phyloP scores from a whole-genome alignment of 352 stramenopile species.

The Pythium oligandrum region DNA sequence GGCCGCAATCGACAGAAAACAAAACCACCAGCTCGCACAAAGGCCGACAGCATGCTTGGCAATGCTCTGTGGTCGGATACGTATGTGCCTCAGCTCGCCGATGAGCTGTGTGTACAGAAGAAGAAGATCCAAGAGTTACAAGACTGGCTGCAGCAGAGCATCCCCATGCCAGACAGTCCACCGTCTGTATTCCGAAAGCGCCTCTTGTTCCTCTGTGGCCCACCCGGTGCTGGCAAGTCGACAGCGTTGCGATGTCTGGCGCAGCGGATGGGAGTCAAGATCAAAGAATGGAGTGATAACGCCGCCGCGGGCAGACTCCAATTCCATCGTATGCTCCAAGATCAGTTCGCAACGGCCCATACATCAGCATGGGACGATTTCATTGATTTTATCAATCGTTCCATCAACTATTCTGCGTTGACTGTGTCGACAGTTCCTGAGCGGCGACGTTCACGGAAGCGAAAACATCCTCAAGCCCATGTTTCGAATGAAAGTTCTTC shows the following conservation, averaged over 20 bases:
- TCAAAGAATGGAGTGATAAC: conserved; percentile 80
- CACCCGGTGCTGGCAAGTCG: conserved; percentile 78
- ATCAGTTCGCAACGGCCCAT: conserved; percentile 48
- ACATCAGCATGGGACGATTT: conserved; percentile 65
- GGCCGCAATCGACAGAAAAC: conserved; percentile 1
- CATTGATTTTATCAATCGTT: conserved; percentile 70
- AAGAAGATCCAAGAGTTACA: conserved; percentile 76
- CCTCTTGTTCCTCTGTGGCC: conserved; percentile 76
- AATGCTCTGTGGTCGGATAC: conserved; percentile 47
- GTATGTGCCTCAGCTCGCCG: conserved; percentile 31
- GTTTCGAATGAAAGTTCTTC: conserved; percentile 1
- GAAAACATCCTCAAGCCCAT: background rate
- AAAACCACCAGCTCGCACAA: conserved; percentile 4
- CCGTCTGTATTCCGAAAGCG: conserved; percentile 28
- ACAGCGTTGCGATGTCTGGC: conserved; percentile 65
- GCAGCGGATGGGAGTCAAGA: conserved; percentile 27
- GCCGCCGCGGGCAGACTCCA: conserved; percentile 38
- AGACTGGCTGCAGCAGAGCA: conserved; percentile 38
- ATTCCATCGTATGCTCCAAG: conserved; percentile 45
- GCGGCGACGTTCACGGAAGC: conserved; percentile 6
- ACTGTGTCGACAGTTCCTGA: conserved; percentile 8
- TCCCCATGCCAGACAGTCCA: background rate
- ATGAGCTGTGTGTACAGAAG: conserved; percentile 80
- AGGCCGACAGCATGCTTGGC: background rate
- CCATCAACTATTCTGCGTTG: conserved; percentile 62